Conservation (phyloP, 2,329 filamentous ascomycete species). For the Neonectria punicea region DNA sequence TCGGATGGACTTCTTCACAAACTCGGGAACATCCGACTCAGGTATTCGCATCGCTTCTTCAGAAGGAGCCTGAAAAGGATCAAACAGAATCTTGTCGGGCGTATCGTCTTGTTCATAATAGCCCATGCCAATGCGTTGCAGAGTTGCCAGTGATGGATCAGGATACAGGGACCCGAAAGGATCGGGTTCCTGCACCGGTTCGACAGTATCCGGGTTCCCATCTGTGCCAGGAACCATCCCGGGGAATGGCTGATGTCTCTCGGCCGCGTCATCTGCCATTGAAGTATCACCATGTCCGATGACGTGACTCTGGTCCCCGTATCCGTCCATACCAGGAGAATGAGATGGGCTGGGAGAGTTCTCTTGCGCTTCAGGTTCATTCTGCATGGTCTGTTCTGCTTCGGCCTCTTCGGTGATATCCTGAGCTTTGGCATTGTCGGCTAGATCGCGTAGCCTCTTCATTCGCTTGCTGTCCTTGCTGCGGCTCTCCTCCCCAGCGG, state of each 20-base stretch:
- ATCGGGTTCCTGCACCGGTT: slow-evolving; percentile 13
- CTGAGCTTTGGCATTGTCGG: slow-evolving; percentile 67
- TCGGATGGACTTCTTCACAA: slow-evolving; percentile 64
- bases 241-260: slow-evolving; percentile 23
- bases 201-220: slow-evolving; percentile 8
- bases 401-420: slow-evolving; percentile 50
- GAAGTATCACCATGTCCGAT: slow-evolving; percentile 35
- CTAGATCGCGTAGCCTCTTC: slow-evolving; percentile 65
- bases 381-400: slow-evolving; percentile 36
- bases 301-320: slow-evolving; percentile 48
- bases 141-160: slow-evolving; percentile 58
- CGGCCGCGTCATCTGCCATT: slow-evolving; percentile 18
- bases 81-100: slow-evolving; percentile 68
- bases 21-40: slow-evolving; percentile 63
- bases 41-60: slow-evolving; percentile 55
- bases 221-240: slow-evolving; percentile 14
- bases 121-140: slow-evolving; percentile 67
- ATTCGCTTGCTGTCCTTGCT: slow-evolving; percentile 67
- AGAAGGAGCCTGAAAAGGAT: slow-evolving; percentile 65
- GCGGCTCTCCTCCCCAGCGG: slow-evolving; percentile 66
- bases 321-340: slow-evolving; percentile 36
- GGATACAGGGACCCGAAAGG: slow-evolving; percentile 55
- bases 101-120: slow-evolving; percentile 70
- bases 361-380: slow-evolving; percentile 18
- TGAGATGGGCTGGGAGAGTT: slow-evolving; percentile 11